Percentiles rank a stretch among this genome's conserved stretches.
Evolutionary conservation across 2,329 filamentous ascomycete genomes (phyloP).

Genomic region (Claviceps sp.): DNA sequence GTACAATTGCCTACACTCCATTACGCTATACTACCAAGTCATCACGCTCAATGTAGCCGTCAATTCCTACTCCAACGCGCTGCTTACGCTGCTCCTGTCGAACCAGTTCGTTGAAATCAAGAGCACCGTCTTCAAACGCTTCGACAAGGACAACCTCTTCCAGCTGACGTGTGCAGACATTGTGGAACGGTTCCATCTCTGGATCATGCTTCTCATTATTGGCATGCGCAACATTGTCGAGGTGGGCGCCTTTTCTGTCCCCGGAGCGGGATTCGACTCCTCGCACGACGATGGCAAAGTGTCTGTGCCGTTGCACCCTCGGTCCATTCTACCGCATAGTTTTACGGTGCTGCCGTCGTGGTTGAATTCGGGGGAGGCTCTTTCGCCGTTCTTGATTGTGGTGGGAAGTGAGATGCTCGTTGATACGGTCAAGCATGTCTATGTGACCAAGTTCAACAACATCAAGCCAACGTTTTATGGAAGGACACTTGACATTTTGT

Average conservation of each 20-base stretch:
- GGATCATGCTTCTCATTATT: constrained; percentile 95
- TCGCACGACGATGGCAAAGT: constrained; percentile 35
- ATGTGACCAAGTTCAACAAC: constrained; percentile 98
- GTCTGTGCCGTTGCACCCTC: constrained; percentile 46
- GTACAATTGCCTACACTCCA: constrained; percentile 81
- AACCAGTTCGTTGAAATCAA: constrained; percentile 99
- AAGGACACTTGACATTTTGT: constrained; percentile 81
- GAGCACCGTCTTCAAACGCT: constrained; percentile 94
- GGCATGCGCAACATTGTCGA: constrained; percentile 93
- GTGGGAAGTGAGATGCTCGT: constrained; percentile 94
- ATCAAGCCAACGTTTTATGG: constrained; percentile 82
- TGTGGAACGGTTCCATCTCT: constrained; percentile 92
- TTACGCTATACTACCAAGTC: constrained; percentile 89
- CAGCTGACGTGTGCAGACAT: constrained; percentile 94
- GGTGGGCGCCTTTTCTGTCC: constrained; percentile 67
- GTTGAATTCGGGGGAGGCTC: constrained; percentile 64
- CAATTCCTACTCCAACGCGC: constrained; percentile 94
- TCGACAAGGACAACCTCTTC: constrained; percentile 95
- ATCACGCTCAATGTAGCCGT: constrained; percentile 96
- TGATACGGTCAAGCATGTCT: constrained; percentile 93
- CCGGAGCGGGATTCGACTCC: constrained; percentile 36
- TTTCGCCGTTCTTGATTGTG: constrained; percentile 87
- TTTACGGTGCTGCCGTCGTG: constrained; percentile 82
- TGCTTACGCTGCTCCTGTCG: constrained; percentile 82
- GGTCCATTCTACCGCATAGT: constrained; percentile 73